Base-by-base conservation (phyloP, 805 yeast genomes). In the Cephaloascus albidus region DNA sequence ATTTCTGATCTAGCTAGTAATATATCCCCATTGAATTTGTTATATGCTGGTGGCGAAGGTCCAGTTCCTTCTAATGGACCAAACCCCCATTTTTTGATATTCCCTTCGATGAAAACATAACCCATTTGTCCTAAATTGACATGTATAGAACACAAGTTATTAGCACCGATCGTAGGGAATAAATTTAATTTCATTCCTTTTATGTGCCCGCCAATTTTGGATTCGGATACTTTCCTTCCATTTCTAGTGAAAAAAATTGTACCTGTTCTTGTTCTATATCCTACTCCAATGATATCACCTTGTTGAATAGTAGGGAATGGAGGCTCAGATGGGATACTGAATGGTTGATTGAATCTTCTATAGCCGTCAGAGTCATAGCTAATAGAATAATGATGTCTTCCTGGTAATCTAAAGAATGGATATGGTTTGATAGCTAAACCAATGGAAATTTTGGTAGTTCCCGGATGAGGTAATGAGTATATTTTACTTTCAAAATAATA, bases 271-370 rank as follows among this genome's bases (percentile, higher is more conserved):
- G 85, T 78, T 43, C 90, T 72, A 53, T 86, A 84, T 0, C 98
- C 98, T 20, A 90, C 76, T 2, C 98, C 98, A 12, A 93, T 71
- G 26, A 93, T 94, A 57, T 93, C 98, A 23, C 97, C 97, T 46
- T 83, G 78, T 28, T 76, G 71, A 36, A 81, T 59, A 18, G 57
- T 48, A 0, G 95, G 90, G 70, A 51, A 80, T 49, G 48, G 73
- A 43, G 54, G 72, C 44, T 55, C 85, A 60, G 48, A 63, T 51
- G 41, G 57, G 49, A 55, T 53, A 3, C 60, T 52, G 42, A 55
- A 39, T 4, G 96, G 87, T 55, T 84, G 85, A 55, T 85, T 87
- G 44, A 76, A 72, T 39, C 97, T 71, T 41, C 95, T 71, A 42
- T 74, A 68, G 3, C 97, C 98, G 39, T 73, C 73, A 4, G 95